Evolutionary conservation across 2,329 filamentous ascomycete species (phyloP), one percentile per base, ranked within the genome.

Genomic region (Alternaria burnsii): DNA sequence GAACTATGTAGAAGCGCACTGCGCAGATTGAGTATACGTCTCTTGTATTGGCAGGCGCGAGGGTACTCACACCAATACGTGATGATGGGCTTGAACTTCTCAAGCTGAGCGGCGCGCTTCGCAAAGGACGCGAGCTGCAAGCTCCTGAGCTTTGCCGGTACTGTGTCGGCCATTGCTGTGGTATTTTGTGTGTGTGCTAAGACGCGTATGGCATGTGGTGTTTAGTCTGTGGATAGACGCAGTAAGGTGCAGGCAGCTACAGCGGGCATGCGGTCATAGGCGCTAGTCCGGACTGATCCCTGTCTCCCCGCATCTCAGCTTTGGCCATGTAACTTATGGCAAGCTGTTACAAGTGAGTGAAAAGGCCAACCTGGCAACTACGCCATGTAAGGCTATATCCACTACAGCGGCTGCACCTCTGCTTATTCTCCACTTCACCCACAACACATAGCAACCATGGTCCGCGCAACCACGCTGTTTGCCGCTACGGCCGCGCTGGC

Each of bases 111-210:
- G 34, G 93, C 94, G 73, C 94, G 89, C 55, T 89, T 86, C 63
- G 94, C 89, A 78, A 96, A 97, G 62, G 93, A 91, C 67, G 88
- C 89, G 74, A 97, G 88, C 76, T 97, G 93, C 61, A 91, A 89
- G 58, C 89, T 83, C 81, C 91, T 93, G 72, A 99, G 85, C 73
- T 87, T 87, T 34, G 86, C 83, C 16, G 93, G 93, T 58, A 94
- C 82, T 57, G 83, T 82, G 71, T 87, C 85, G 51, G 92, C 88
- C 94, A 97, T 97, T 65, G 38, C 57, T 51, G 26, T 28, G 7
- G 18, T 20, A 36, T 11, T 6, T 26, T 20, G 34, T 30, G 61
- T 30, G 61, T 50, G 20, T 50, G 30, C 46, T 50, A 38, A n/a
- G 46, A 26, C 32, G 46, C 40, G 40, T 8, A 20, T 42, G 11